Base-by-base conservation (phyloP, 1,284 basidiomycete genomes). In the Rhizoctonia solani region DNA sequence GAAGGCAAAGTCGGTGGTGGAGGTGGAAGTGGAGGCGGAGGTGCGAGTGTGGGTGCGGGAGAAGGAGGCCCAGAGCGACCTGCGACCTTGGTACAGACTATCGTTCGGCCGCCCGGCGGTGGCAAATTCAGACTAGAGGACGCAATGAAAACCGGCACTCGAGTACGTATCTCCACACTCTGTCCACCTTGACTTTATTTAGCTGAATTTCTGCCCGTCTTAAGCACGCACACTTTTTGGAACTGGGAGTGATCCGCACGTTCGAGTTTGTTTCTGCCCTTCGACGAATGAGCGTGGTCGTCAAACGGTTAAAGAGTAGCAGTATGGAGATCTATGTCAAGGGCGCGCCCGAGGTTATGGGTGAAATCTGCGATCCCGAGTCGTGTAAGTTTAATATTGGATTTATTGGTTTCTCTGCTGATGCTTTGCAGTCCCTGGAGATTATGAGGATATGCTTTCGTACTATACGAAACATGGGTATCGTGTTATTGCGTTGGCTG, bases 271-370 rank as follows among this genome's bases (percentile, higher is more conserved):
- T 96, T 2, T 98, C 95, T 1, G 82, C 91, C 4, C 82, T 99
- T 21, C 85, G 97, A 37, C 82, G 97, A 58, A 99, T 99, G 97
- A 97, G 94, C 71, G 97, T 99, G 29, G 87, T 99, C 66, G 96
- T 98, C 73, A 99, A 98, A 77, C 84, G 93, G 58, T 84, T 99
- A 68, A 97, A 92, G 77, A 95, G 95, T 71, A 87, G 80, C 50
- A 93, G 91, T 75, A 98, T 99, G 93, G 96, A 99, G 76, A 84
- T 98, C 6, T 99, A 98, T 76, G 95, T 96, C 75, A 99, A 99
- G 77, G 97, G 97, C 23, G 97, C 97, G 0, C 97, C 97, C 0
- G 97, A 99, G 77, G 93, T 97, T 66, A 99, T 99, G 95, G 77
- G 81, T 1, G 95, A 97, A 52, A 98, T 99, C 68, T 98, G 95